These are phyloP conservation scores for Cryptococcus sp. DNA, from an alignment of 1,284 basidiomycete species.

Conservation along the genomic window DNA sequence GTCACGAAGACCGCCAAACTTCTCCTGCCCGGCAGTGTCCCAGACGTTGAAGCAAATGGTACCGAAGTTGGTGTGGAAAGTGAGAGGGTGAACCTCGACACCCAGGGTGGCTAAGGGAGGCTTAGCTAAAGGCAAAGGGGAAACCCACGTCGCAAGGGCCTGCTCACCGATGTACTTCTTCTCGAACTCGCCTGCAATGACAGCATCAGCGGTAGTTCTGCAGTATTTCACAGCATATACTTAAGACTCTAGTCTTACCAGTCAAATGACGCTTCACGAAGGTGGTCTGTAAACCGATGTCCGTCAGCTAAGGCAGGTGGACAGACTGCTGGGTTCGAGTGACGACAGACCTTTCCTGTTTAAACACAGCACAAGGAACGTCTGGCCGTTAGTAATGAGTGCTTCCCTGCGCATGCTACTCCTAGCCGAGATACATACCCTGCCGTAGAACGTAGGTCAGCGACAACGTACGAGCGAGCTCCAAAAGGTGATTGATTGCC, in stretches of 20 bases:
- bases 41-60: slow-evolving; percentile 99
- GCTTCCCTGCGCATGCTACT: background rate
- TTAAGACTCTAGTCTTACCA: slow-evolving; percentile 58
- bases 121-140: background rate
- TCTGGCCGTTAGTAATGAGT: background rate
- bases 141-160: background rate
- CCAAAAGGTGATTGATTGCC: background rate
- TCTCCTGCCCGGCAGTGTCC: slow-evolving; percentile 99
- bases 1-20: slow-evolving; percentile 97
- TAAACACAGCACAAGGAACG: background rate
- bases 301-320: background rate
- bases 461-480: background rate
- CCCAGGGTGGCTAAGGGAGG: slow-evolving; percentile 80
- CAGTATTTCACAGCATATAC: background rate
- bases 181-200: slow-evolving; percentile 76
- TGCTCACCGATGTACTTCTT: slow-evolving; percentile 97
- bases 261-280: slow-evolving; percentile 99
- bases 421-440: slow-evolving; percentile 10
- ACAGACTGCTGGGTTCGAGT: background rate
- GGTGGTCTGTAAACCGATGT: slow-evolving; percentile 63
- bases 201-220: background rate
- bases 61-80: slow-evolving; percentile 97
- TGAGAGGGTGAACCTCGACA: slow-evolving; percentile 97
- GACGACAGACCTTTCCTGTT: slow-evolving; percentile 47
- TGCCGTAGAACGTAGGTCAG: slow-evolving; percentile 1